Evolutionary conservation across 163 green algal species (phyloP).

Genomic region (Scenedesmus sp.): DNA sequence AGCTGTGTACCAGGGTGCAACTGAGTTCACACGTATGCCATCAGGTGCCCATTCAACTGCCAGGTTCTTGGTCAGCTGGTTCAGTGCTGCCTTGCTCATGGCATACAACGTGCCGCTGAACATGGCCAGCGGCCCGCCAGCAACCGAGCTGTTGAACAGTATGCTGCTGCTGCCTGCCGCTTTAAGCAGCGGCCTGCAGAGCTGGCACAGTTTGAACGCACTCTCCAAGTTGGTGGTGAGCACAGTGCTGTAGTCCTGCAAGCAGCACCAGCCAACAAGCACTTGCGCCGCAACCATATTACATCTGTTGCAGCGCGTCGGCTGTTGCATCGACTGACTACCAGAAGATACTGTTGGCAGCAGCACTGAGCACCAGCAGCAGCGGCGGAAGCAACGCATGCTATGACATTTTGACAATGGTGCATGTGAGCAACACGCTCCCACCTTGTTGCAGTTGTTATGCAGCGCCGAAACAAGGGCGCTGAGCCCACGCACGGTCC

Average conservation of each 20-base stretch:
- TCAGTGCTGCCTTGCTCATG: conserved; percentile 69
- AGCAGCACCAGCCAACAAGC: not conserved
- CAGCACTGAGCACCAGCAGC: too few relatives aligned
- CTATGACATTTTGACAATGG: too few relatives aligned
- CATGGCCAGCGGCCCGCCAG: conserved; percentile 42
- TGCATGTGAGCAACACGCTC: too few relatives aligned
- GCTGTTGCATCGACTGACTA: too few relatives aligned
- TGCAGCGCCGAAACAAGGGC: too few relatives aligned
- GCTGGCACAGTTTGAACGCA: conserved; percentile 80
- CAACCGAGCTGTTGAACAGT: conserved; percentile 47
- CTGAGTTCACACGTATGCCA: conserved; percentile 85
- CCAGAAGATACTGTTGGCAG: too few relatives aligned
- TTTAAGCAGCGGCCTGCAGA: conserved; percentile 70
- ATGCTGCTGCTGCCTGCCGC: conserved; percentile 54
- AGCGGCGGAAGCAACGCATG: too few relatives aligned
- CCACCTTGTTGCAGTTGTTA: too few relatives aligned
- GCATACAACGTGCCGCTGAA: conserved; percentile 50
- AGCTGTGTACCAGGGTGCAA: conserved; percentile 93
- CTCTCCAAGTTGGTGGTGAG: conserved; percentile 89
- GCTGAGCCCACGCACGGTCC: too few relatives aligned
- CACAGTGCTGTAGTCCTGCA: conserved; percentile 81
- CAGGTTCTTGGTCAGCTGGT: conserved; percentile 94
- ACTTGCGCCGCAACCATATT: too few relatives aligned
- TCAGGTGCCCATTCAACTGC: conserved; percentile 91
- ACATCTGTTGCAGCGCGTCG: too few relatives aligned